Conservation (phyloP, 202 grass and related monocot genomes). For the Carex sylvatica region DNA sequence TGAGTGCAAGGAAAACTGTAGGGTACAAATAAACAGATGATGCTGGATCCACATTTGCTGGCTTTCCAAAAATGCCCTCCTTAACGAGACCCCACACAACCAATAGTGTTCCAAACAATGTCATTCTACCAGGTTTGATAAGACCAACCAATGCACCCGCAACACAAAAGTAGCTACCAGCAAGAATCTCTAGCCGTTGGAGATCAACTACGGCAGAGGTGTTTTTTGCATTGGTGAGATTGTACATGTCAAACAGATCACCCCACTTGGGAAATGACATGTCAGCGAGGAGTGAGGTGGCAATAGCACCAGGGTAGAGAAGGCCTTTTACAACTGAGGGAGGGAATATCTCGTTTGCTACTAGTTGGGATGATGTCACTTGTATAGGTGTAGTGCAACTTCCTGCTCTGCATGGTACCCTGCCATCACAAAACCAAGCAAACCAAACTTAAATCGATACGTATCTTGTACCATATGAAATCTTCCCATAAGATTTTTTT, state of each 20-base stretch:
- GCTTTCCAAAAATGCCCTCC: slow-evolving; percentile 71
- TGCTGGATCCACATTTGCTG: slow-evolving; percentile 43
- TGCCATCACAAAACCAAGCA: slow-evolving; percentile 34
- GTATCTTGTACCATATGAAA: background rate
- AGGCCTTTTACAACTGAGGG: slow-evolving; percentile 69
- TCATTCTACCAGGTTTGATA: slow-evolving; percentile 94
- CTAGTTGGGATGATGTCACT: slow-evolving; percentile 79
- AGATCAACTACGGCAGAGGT: slow-evolving; percentile 79
- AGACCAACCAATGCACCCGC: slow-evolving; percentile 71
- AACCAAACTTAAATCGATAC: slow-evolving; percentile 6
- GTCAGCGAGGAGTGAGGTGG: slow-evolving; percentile 43
- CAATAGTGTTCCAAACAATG: slow-evolving; percentile 83
- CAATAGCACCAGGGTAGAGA: slow-evolving; percentile 72
- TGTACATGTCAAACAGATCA: slow-evolving; percentile 72
- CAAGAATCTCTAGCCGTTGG: slow-evolving; percentile 89
- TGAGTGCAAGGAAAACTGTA: slow-evolving; percentile 63
- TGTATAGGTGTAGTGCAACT: slow-evolving; percentile 91
- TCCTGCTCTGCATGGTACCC: slow-evolving; percentile 92
- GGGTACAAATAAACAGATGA: slow-evolving; percentile 81
- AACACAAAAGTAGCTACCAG: slow-evolving; percentile 94
- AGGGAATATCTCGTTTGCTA: slow-evolving; percentile 86
- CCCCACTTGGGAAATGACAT: slow-evolving; percentile 62
- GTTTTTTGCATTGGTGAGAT: slow-evolving; percentile 79
- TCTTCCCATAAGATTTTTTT: background rate
- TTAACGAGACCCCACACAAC: slow-evolving; percentile 94